Conservation (phyloP, 2,329 filamentous ascomycete genomes). For the Coleophoma eucalyptorum region DNA sequence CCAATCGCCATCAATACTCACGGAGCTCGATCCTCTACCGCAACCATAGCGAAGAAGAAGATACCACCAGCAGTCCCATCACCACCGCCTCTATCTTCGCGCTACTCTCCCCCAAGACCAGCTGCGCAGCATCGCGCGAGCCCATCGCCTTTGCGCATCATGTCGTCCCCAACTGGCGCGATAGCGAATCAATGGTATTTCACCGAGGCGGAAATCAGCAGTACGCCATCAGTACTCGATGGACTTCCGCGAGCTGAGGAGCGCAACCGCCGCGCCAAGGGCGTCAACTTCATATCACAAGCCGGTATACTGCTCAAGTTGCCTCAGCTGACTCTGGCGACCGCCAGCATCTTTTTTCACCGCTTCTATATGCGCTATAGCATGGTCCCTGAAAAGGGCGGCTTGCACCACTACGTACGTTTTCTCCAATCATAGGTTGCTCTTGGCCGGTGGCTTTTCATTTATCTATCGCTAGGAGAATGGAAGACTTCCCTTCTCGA, state of each 20-base stretch:
- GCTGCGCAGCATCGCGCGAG: slow-evolving; percentile 7
- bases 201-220: slow-evolving; percentile 74
- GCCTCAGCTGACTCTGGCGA: slow-evolving; percentile 87
- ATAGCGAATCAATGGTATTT: slow-evolving; percentile 78
- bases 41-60: slow-evolving; percentile 46
- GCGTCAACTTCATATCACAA: slow-evolving; percentile 94
- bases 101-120: slow-evolving; percentile 45
- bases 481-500: slow-evolving; percentile 9
- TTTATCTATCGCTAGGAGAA: background rate
- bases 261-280: slow-evolving; percentile 77
- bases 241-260: slow-evolving; percentile 77
- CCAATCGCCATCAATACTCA: slow-evolving; percentile 17
- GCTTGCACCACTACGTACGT: slow-evolving; percentile 85
- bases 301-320: slow-evolving; percentile 89
- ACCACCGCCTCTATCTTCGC: slow-evolving; percentile 51
- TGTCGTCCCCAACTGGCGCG: slow-evolving; percentile 33
- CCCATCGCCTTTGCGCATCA: slow-evolving; percentile 7
- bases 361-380: slow-evolving; percentile 90
- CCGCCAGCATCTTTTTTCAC: slow-evolving; percentile 92
- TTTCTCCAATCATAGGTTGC: slow-evolving; percentile 2
- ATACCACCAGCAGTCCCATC: slow-evolving; percentile 60
- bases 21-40: slow-evolving; percentile 39
- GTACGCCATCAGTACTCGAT: slow-evolving; percentile 80
- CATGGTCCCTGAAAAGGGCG: slow-evolving; percentile 70
- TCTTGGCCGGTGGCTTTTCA: background rate